Evolutionary conservation across 148 eudicot species (phyloP).

Genomic region (Vaccinium macrocarpon): DNA sequence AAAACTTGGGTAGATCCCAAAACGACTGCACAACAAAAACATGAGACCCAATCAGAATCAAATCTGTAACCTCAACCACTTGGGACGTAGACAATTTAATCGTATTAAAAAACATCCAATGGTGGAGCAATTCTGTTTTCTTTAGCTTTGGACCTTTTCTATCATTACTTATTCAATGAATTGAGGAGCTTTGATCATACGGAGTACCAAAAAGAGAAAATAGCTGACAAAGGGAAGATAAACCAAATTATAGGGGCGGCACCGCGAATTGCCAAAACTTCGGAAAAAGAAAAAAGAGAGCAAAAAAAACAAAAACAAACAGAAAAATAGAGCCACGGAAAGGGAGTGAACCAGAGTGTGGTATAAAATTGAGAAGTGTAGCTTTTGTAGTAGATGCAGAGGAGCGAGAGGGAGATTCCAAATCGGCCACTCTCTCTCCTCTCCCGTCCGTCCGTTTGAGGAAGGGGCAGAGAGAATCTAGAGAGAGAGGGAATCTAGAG

Average conservation of each 20-base stretch:
- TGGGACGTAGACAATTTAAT: too few species aligned
- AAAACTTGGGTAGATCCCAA: too few species aligned
- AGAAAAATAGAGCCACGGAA: background rate
- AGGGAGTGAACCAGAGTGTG: background rate
- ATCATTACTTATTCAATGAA: too few species aligned
- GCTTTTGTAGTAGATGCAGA: background rate
- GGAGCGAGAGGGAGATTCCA: constrained; percentile 11
- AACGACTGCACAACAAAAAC: too few species aligned
- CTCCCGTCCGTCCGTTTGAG: background rate
- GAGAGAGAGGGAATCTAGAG: background rate
- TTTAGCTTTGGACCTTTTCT: too few species aligned
- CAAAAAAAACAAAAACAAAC: too few species aligned
- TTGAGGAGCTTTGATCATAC: too few species aligned
- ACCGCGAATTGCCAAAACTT: background rate
- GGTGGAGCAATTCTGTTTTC: too few species aligned
- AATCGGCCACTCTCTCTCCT: constrained; percentile 11
- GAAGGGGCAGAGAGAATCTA: constrained; percentile 8
- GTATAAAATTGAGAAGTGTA: background rate
- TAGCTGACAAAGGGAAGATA: background rate
- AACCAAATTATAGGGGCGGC: constrained; percentile 1
- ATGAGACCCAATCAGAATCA: too few species aligned
- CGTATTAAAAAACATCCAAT: too few species aligned
- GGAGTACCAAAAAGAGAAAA: background rate
- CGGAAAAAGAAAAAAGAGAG: background rate
- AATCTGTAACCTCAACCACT: too few species aligned